phyloP scores from a whole-genome alignment of 2,329 filamentous ascomycete species.

The Coniella vitis region DNA sequence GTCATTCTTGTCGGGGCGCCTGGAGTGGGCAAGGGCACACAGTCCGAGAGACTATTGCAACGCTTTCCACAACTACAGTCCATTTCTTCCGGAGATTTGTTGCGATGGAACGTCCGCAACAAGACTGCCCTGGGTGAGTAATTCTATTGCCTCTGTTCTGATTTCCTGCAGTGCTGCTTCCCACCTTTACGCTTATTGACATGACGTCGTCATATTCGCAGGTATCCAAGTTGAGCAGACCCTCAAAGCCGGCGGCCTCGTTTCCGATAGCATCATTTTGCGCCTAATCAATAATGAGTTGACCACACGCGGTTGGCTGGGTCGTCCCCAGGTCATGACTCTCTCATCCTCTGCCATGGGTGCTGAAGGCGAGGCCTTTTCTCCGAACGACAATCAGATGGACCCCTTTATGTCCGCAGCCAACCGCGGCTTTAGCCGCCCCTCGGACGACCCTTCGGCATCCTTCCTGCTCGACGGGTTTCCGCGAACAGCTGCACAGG shows the following conservation, averaged over 20 bases:
- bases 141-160: conserved; percentile 7
- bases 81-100: conserved; percentile 88
- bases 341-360: conserved; percentile 41
- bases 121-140: conserved; percentile 73
- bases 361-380: conserved; percentile 23
- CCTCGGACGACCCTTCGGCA: conserved; percentile 65
- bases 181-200: too few species aligned
- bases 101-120: conserved; percentile 87
- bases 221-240: conserved; percentile 85
- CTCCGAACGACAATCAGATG: conserved; percentile 26
- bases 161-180: too few species aligned
- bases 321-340: conserved; percentile 43
- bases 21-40: conserved; percentile 95
- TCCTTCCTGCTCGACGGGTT: conserved; percentile 97
- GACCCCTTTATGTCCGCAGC: conserved; percentile 35
- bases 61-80: conserved; percentile 84
- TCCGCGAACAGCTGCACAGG: conserved; percentile 79
- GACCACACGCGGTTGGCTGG: conserved; percentile 75
- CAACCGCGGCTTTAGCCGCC: conserved; percentile 33
- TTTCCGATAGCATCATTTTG: conserved; percentile 85
- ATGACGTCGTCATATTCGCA: conserved; percentile 28
- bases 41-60: conserved; percentile 79
- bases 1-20: conserved; percentile 93
- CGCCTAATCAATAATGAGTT: conserved; percentile 89
- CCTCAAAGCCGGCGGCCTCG: conserved; percentile 84